These are phyloP conservation scores for Fusarium udum DNA, from an alignment of 2,329 filamentous ascomycete genomes.

Conservation along the genomic window DNA sequence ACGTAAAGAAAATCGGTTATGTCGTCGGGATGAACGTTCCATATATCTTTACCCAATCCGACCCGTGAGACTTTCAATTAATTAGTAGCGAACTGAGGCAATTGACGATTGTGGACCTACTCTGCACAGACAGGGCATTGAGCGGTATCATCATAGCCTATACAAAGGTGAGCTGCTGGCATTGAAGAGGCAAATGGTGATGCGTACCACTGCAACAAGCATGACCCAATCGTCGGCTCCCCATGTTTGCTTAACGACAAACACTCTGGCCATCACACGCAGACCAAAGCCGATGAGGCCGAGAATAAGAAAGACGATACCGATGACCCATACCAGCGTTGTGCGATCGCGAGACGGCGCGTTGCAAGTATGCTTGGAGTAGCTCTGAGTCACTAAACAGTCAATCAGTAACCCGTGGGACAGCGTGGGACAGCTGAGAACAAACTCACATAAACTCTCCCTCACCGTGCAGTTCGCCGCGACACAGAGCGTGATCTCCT, in stretches of 20 bases:
- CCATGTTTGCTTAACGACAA: slow-evolving; percentile 10
- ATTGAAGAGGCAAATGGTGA: fast-evolving
- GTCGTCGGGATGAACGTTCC: slow-evolving; percentile 7
- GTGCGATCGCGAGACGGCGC: slow-evolving; percentile 17
- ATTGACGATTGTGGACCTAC: not conserved
- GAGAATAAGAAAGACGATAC: not conserved
- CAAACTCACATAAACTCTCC: not conserved
- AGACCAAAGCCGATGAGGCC: slow-evolving; percentile 8
- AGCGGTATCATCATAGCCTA: slow-evolving; percentile 16
- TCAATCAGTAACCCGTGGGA: not conserved
- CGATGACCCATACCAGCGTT: slow-evolving; percentile 2
- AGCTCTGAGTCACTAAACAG: not conserved
- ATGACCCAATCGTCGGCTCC: slow-evolving; percentile 19
- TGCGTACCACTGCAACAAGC: slow-evolving; percentile 15
- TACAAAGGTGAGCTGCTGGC: not conserved
- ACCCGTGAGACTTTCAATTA: not conserved
- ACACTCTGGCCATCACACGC: slow-evolving; percentile 18
- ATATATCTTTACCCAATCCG: slow-evolving; percentile 8
- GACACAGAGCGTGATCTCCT: slow-evolving; percentile 11
- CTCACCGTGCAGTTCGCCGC: slow-evolving; percentile 5
- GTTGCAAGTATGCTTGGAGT: slow-evolving; percentile 11
- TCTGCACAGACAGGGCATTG: slow-evolving; percentile 1
- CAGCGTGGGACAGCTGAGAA: fast-evolving
- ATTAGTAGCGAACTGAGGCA: fast-evolving
- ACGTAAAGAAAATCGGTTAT: slow-evolving; percentile 19